Base-by-base conservation (phyloP, 2,329 filamentous ascomycete genomes). In the Colletotrichum navitas region DNA sequence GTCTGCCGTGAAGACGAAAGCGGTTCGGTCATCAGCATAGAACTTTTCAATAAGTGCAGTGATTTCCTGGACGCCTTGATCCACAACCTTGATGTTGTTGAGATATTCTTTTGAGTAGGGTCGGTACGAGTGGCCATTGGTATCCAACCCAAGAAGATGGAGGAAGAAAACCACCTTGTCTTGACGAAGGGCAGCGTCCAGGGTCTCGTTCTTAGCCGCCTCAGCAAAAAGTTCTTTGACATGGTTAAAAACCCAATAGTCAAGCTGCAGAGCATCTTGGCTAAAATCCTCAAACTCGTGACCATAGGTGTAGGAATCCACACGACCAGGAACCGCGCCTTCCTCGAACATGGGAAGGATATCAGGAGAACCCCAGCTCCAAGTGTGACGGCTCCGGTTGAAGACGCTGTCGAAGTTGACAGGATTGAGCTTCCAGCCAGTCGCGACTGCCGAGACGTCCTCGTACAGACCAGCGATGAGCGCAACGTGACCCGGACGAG, bases 341-440 rank as follows among this genome's bases (percentile, higher is more conserved):
- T 94, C 89, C 79, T 97, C 91, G 79, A 99, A 99, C 96, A 99
- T 99, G 66, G 93, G 93, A 75, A 99, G 83, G 77, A 99, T 99
- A 82, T 99, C 96, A 1, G 96, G 96, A 78, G 95, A 98, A 2
- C 96, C 96, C 96, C 96, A 99, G 81, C 95, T 97, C 96, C 96
- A 99, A 10, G 97, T 99, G 83, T 99, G 97, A 56, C 92, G 88
- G 79, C 95, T 98, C 74, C 94, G 90, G 80, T 99, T 99, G 88
- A 99, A 99, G 14, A 99, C 94, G 78, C 95, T 98, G 83, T 99
- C 96, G 78, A 99, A 99, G 79, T 98, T 93, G 78, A 99, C 96
- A 0, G 96, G 96, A 79, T 99, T 99, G 76, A 98, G 85, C 83
- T 99, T 98, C 96, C 96, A 99, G 21, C 96, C 96, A 1, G 97